phyloP scores from a whole-genome alignment of 2,329 filamentous ascomycete species.

The Apiospora phragmitis region DNA sequence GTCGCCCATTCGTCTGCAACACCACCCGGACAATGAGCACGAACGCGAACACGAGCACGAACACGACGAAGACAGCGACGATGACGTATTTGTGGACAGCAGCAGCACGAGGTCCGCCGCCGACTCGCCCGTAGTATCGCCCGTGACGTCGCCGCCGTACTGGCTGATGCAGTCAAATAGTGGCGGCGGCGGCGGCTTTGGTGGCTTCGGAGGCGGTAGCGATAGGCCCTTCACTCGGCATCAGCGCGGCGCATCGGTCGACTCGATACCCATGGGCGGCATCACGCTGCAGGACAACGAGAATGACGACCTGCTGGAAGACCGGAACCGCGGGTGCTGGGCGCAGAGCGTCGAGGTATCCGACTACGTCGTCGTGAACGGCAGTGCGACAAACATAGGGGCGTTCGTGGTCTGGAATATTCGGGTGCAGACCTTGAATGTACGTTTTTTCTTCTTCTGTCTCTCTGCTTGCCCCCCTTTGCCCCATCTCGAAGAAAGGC shows the following conservation, averaged over 20 bases:
- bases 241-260: slow-evolving; percentile 42
- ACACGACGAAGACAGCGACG: neutral
- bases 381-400: slow-evolving; percentile 62
- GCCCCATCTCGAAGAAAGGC: slow-evolving; percentile 19
- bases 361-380: slow-evolving; percentile 58
- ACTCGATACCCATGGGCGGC: slow-evolving; percentile 49
- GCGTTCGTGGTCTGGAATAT: slow-evolving; percentile 97
- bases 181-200: neutral
- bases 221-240: neutral
- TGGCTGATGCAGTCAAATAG: slow-evolving; percentile 28
- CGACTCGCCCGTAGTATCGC: slow-evolving; percentile 21
- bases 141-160: slow-evolving; percentile 38
- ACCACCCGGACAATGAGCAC: neutral
- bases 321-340: slow-evolving; percentile 54
- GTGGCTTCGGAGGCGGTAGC: neutral
- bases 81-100: slow-evolving; percentile 7
- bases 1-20: neutral
- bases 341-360: slow-evolving; percentile 62
- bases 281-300: slow-evolving; percentile 67
- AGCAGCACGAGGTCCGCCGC: slow-evolving; percentile 2
- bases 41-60: neutral
- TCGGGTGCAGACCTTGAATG: slow-evolving; percentile 80
- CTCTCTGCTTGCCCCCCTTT: neutral
- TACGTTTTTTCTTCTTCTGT: slow-evolving; percentile 39
- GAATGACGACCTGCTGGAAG: slow-evolving; percentile 45